Conservation (phyloP, 225 moss, liverwort and hornwort species). For the Polytrichum commune region DNA sequence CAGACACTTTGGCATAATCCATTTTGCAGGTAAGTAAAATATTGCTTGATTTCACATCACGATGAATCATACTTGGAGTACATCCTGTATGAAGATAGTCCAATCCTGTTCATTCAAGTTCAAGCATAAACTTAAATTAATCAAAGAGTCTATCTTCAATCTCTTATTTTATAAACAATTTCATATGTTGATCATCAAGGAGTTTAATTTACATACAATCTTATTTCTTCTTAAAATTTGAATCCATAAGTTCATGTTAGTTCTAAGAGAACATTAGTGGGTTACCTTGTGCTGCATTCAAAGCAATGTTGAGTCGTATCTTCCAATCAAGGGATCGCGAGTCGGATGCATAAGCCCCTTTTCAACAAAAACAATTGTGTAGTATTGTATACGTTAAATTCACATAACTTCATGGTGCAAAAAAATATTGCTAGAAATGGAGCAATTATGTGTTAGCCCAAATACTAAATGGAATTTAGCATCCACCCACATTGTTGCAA, state of each 20-base stretch:
- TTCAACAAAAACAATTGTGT: no score
- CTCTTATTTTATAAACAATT: no score
- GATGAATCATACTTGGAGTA: constrained; percentile 30
- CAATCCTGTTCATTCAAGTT: constrained; percentile 10
- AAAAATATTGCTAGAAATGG: no score
- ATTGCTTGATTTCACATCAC: constrained; percentile 37
- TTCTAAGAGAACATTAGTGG: background rate
- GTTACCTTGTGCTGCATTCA: constrained; percentile 32
- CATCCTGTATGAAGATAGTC: constrained; percentile 27
- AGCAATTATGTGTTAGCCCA: no score
- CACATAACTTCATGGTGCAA: no score
- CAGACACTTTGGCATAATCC: constrained; percentile 25
- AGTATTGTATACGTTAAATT: no score
- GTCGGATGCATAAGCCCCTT: no score
- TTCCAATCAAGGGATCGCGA: constrained; percentile 14
- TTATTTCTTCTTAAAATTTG: background rate
- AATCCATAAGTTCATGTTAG: background rate
- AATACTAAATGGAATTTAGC: no score
- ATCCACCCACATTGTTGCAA: no score
- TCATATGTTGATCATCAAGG: background rate
- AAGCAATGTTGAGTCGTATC: constrained; percentile 26
- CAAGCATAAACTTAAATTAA: background rate
- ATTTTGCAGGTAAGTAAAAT: constrained; percentile 26
- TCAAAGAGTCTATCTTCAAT: no score
- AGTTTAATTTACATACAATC: background rate